Conservation (phyloP, 1,284 basidiomycete genomes). For the Xerocomus minutiporus region DNA sequence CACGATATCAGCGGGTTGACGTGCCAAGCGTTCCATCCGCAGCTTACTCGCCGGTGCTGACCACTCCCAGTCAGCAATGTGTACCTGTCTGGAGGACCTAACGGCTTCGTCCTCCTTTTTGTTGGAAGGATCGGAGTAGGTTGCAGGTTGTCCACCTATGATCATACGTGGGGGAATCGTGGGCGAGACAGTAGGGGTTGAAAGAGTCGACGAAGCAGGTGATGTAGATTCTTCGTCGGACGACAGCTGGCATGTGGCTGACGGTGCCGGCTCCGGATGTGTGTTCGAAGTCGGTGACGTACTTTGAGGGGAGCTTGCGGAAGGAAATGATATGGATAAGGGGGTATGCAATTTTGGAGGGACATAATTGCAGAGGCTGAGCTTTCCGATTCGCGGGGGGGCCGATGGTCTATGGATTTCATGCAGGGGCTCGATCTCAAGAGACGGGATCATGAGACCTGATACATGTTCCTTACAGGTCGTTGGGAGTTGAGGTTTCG, state of each 20-base stretch:
- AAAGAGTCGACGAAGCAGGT: conserved; percentile 27
- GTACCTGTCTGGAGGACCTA: not conserved
- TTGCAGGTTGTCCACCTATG: conserved; percentile 24
- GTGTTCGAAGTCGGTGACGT: not conserved
- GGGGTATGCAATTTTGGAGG: conserved; percentile 16
- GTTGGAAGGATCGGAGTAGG: not conserved
- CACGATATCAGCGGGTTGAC: not conserved
- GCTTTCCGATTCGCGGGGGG: conserved; percentile 15
- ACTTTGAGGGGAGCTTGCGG: not conserved
- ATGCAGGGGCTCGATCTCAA: not conserved
- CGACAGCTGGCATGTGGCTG: not conserved
- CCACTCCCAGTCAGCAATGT: conserved; percentile 26
- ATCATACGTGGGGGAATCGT: conserved; percentile 23
- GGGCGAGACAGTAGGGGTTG: conserved; percentile 25
- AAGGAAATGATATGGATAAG: conserved; percentile 5
- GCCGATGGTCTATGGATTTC: not conserved
- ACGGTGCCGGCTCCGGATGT: not conserved
- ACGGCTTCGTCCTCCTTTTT: not conserved
- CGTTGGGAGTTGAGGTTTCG: not conserved
- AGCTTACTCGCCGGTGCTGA: conserved; percentile 1
- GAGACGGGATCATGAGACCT: conserved; percentile 5
- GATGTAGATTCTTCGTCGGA: conserved; percentile 21
- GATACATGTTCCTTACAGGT: conserved; percentile 15
- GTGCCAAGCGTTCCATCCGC: not conserved
- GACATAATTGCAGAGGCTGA: conserved; percentile 25